Base-by-base conservation (phyloP, 768 basidiomycete species). In the Mycena olivaceomarginata region DNA sequence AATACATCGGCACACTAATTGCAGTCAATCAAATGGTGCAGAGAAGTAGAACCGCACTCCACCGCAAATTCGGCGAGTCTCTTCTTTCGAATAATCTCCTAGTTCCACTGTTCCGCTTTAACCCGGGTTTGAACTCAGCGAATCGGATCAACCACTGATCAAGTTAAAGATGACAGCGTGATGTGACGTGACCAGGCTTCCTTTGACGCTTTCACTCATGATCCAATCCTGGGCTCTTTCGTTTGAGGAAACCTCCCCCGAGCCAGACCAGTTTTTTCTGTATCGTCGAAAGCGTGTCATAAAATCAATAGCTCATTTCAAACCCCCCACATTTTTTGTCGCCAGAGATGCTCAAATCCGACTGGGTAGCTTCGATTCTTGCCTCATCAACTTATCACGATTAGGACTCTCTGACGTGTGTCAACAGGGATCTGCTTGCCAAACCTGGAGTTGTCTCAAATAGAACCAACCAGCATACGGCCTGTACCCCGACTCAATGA, bases 1-100 rank as follows among this genome's bases (percentile, higher is more conserved):
- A 37, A 25, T 31, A 51, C 46, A 40, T 63, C 70, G 70, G 20
- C 51, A 71, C 60, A 63, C 70, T 51, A 71, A 71, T 71, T 71
- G 70, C 46, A 39, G 69, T 41, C 67, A 56, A 22, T 53, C 51
- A 53, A 53, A n/a, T 53, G 8, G n/a, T 11, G n/a, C 15, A n/a
- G 51, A n/a, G 11, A n/a, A 53, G 51, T 2, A 25, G 39, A 69
- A 69, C 22, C 40, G 9, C 20, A 20, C 18, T 6, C 39, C 39
- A 40, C 40, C 11, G 11, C 15, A 18, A 46, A 70, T 46, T 48
- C 25, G 57, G 22, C 39, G 37, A 31, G 16, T 20, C n/a, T 45
- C 25, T 59, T 15, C 11, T 25, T 53, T 13, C 11, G 51, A 22
- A 40, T 10, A 43, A 22, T 4, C 11, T 11, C 11, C 22, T 12